Percentiles rank a stretch among this genome's conserved stretches.
Conservation (phyloP, 1,139 yeast genomes). For the Blastobotrys illinoisensis region DNA sequence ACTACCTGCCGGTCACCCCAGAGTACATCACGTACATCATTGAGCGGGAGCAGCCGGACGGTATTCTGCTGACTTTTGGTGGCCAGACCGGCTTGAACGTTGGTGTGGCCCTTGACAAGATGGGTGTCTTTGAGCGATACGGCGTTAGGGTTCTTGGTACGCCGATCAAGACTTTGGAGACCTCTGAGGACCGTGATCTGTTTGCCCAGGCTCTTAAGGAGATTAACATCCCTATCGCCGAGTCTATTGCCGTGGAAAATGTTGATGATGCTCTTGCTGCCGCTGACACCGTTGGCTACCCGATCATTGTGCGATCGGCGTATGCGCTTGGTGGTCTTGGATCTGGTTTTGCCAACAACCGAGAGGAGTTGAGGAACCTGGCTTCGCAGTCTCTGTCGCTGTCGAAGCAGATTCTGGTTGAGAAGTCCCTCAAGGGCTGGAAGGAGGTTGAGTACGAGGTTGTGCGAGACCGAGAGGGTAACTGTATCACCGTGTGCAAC, state of each 20-base stretch:
- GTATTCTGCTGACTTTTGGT: slow-evolving; percentile 90
- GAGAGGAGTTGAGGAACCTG: slow-evolving; percentile 74
- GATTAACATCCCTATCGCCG: slow-evolving; percentile 92
- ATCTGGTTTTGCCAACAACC: slow-evolving; percentile 89
- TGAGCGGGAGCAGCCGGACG: slow-evolving; percentile 94
- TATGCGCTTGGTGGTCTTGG: slow-evolving; percentile 97
- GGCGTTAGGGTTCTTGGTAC: slow-evolving; percentile 95
- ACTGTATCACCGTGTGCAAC: slow-evolving; percentile 97
- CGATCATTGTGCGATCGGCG: slow-evolving; percentile 96
- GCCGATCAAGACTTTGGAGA: slow-evolving; percentile 88
- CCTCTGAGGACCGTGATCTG: slow-evolving; percentile 95
- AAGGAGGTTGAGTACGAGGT: slow-evolving; percentile 98
- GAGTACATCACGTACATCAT: slow-evolving; percentile 92
- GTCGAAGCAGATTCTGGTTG: slow-evolving; percentile 93
- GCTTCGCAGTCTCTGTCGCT: slow-evolving; percentile 84
- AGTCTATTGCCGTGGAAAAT: slow-evolving; percentile 88
- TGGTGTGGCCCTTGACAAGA: slow-evolving; percentile 87
- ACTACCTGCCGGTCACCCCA: slow-evolving; percentile 94
- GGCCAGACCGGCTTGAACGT: slow-evolving; percentile 98
- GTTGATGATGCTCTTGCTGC: slow-evolving; percentile 90
- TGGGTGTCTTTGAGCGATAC: slow-evolving; percentile 88
- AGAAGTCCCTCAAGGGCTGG: slow-evolving; percentile 97
- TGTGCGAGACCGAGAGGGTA: slow-evolving; percentile 91
- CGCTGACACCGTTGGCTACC: slow-evolving; percentile 84
- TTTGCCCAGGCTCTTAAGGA: slow-evolving; percentile 93